These are phyloP conservation scores for Nepenthes mirabilis DNA, from an alignment of 148 eudicot species.

Conservation along the genomic window DNA sequence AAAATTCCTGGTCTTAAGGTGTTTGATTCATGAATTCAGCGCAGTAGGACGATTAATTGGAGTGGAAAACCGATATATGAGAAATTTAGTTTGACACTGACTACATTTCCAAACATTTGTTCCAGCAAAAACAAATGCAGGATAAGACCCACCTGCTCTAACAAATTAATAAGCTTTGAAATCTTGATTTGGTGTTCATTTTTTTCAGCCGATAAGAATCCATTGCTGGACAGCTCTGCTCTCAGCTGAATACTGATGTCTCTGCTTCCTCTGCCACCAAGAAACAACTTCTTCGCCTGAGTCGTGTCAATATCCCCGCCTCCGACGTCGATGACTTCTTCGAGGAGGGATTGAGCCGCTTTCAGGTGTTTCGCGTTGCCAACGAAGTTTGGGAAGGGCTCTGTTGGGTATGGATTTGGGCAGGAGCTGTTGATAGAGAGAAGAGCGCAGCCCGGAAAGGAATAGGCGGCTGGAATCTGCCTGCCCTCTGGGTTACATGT, in stretches of 20 bases:
- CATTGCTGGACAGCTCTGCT: slow-evolving; percentile 37
- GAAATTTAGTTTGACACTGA: no score
- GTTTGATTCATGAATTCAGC: no score
- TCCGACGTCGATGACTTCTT: slow-evolving; percentile 49
- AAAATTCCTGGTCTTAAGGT: no score
- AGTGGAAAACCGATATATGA: no score
- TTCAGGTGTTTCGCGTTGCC: slow-evolving; percentile 47
- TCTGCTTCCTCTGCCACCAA: slow-evolving; percentile 31
- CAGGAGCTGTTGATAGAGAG: slow-evolving; percentile 11
- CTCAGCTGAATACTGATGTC: slow-evolving; percentile 37
- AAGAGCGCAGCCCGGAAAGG: not conserved
- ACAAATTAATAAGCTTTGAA: slow-evolving; percentile 59
- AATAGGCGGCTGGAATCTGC: not conserved
- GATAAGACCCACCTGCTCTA: slow-evolving; percentile 63
- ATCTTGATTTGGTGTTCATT: slow-evolving; percentile 44
- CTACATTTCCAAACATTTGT: no score
- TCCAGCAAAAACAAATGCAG: not conserved
- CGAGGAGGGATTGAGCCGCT: slow-evolving; percentile 67
- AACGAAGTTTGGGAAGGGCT: slow-evolving; percentile 19
- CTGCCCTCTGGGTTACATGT: not conserved
- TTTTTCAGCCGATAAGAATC: slow-evolving; percentile 31
- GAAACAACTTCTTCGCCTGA: slow-evolving; percentile 42
- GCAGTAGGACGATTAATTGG: no score
- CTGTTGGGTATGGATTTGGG: slow-evolving; percentile 15
- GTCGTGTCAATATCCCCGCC: slow-evolving; percentile 29